phyloP scores from a whole-genome alignment of 345 rosid species.

The Cochlearia excelsa region DNA sequence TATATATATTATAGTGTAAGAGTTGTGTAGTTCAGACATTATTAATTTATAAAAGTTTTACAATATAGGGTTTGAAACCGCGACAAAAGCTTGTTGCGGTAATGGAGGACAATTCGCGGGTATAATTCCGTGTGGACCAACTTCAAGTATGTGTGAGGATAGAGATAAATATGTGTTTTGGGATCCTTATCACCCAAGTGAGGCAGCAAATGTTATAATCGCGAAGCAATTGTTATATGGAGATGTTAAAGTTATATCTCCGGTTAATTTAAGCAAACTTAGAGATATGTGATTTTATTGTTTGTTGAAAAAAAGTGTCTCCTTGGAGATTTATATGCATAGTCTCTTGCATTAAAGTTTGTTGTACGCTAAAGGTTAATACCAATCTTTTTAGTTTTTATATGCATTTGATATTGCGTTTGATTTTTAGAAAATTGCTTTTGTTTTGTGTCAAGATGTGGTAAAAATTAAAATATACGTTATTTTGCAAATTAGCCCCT shows the following conservation, averaged over 20 bases:
- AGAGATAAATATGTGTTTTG: constrained; percentile 43
- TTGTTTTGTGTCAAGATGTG: too few relatives aligned
- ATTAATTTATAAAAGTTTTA: neutral
- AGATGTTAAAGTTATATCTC: constrained; percentile 37
- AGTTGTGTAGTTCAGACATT: neutral
- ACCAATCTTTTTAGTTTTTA: too few relatives aligned
- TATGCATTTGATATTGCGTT: too few relatives aligned
- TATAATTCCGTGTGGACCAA: constrained; percentile 45
- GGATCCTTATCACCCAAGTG: constrained; percentile 47
- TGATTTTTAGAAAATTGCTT: too few relatives aligned
- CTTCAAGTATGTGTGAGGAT: constrained; percentile 37
- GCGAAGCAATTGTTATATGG: constrained; percentile 43
- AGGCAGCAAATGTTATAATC: constrained; percentile 36
- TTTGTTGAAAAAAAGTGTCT: constrained; percentile 21
- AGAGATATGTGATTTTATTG: constrained; percentile 27
- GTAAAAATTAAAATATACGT: too few relatives aligned
- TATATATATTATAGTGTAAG: neutral
- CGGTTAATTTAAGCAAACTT: constrained; percentile 42
- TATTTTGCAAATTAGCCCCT: too few relatives aligned
- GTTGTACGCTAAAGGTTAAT: neutral
- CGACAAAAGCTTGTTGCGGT: constrained; percentile 42
- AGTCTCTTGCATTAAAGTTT: constrained; percentile 12
- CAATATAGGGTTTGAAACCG: constrained; percentile 35
- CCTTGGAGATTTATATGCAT: neutral
- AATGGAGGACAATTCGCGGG: constrained; percentile 61